Conservation (phyloP, 805 yeast genomes). For the Candida koratica region DNA sequence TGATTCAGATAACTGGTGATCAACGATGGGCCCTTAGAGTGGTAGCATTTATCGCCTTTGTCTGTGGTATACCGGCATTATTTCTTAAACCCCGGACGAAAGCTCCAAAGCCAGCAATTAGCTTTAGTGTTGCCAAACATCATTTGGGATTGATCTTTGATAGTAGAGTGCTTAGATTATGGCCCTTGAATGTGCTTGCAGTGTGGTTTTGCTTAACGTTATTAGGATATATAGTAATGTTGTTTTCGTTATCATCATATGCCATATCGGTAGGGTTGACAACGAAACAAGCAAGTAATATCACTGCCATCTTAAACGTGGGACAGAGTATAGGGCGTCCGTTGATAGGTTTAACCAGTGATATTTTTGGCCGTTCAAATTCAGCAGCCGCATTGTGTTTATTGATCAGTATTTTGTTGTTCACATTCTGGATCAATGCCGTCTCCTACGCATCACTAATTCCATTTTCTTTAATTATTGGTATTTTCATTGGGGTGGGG, state of each 20-base stretch:
- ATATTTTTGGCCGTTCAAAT: conserved; percentile 45
- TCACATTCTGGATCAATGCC: conserved; percentile 40
- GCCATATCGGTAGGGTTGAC: conserved; percentile 44
- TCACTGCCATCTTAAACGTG: conserved; percentile 38
- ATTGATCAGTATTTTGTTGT: conserved; percentile 22
- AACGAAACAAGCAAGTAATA: conserved; percentile 26
- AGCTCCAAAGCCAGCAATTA: conserved; percentile 22
- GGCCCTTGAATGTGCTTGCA: conserved; percentile 22
- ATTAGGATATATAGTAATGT: conserved; percentile 34
- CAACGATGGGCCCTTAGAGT: conserved; percentile 44
- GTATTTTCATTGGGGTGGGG: conserved; percentile 30
- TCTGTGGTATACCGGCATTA: conserved; percentile 34
- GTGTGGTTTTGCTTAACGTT: conserved; percentile 36
- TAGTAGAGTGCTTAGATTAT: conserved; percentile 21
- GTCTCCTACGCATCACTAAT: conserved; percentile 27
- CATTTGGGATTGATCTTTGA: conserved; percentile 36
- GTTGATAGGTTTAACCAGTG: conserved; percentile 45
- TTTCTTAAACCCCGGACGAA: conserved; percentile 46
- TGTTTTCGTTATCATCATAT: conserved; percentile 38
- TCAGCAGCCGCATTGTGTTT: conserved; percentile 21
- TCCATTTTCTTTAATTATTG: conserved; percentile 28
- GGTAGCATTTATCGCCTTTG: conserved; percentile 30
- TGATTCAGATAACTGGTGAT: conserved; percentile 39
- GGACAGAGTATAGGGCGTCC: conserved; percentile 50
- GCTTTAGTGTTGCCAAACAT: conserved; percentile 16